Evolutionary conservation across 1,284 basidiomycete species (phyloP), one percentile per base, ranked within the genome.

Genomic region (Ustilago sp.): DNA sequence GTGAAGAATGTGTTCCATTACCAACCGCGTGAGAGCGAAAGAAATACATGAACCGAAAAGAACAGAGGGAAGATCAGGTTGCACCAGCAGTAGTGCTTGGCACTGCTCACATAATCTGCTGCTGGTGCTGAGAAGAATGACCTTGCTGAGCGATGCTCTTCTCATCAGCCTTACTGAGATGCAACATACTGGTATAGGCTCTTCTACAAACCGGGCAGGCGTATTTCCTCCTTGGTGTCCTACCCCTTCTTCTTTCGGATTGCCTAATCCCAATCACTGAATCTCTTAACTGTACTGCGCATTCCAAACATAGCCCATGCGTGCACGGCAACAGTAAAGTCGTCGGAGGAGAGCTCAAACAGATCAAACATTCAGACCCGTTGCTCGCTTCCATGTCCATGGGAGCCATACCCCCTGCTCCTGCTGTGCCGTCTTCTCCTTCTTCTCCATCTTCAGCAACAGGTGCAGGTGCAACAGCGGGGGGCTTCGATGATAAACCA

Each of bases 301-400:
- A 86, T 32, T 85, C 83, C 13, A 84, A 66, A 53, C 84, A 86
- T 32, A 86, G 62, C 8, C 82, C 81, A 53, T 86, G 84, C 19
- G 84, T 85, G 55, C 84, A 86, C n/a, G 84, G 84, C 34, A 86
- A 57, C 11, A 86, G 60, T 28, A 86, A 45, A 2, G 84, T 86
- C 4, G 77, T 80, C n/a, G 84, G 79, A 1, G 83, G 81, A 2
- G 67, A 52, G 19, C 69, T 73, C 19, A 86, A 77, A 54, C 84
- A 86, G 57, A 86, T 86, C 19, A 84, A 61, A 63, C 84, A 86
- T 55, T 86, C 84, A 17, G 69, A 50, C 0, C 80, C 81, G 38
- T 76, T 79, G 23, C 61, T 56, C 5, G 65, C 75, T 7, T 76
- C 74, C 50, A 77, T 15, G 51, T 75, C 78, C 65, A 76, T 50